Evolutionary conservation across 208 protist species (phyloP).

Genomic region (Trichomonas vaginalis): DNA sequence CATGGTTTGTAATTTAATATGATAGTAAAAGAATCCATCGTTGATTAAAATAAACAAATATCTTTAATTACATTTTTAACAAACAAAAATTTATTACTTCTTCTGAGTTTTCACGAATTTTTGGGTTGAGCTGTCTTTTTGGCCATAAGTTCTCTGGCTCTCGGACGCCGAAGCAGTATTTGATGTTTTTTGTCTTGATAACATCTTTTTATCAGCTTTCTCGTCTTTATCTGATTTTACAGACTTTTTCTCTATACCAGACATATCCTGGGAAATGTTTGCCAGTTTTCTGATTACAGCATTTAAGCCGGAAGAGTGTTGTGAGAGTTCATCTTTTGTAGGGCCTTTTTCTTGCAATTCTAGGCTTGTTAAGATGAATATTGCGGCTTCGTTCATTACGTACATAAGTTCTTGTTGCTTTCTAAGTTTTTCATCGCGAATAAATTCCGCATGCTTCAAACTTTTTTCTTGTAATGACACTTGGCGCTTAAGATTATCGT

Average conservation of each 20-base stretch:
- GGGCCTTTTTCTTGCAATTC: slow-evolving; percentile 8
- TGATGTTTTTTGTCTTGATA: neutral
- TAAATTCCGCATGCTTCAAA: neutral
- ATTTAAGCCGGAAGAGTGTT: neutral
- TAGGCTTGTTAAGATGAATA: neutral
- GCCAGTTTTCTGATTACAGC: neutral
- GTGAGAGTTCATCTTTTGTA: neutral
- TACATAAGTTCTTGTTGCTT: neutral
- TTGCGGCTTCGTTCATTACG: neutral
- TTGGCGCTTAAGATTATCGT: neutral
- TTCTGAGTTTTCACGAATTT: neutral
- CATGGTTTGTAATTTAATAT: too few relatives aligned
- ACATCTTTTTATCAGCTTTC: neutral
- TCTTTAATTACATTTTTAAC: too few relatives aligned
- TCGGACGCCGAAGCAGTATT: neutral
- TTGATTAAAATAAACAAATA: too few relatives aligned
- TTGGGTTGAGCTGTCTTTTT: neutral
- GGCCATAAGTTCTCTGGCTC: too few relatives aligned
- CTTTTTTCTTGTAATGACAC: neutral
- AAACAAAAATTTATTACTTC: neutral
- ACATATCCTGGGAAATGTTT: neutral
- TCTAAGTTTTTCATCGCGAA: neutral
- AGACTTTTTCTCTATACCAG: neutral
- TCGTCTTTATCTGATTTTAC: neutral
- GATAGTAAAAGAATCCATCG: too few relatives aligned